phyloP scores from a whole-genome alignment of 345 rosid species.

The Rubroshorea leprosula region DNA sequence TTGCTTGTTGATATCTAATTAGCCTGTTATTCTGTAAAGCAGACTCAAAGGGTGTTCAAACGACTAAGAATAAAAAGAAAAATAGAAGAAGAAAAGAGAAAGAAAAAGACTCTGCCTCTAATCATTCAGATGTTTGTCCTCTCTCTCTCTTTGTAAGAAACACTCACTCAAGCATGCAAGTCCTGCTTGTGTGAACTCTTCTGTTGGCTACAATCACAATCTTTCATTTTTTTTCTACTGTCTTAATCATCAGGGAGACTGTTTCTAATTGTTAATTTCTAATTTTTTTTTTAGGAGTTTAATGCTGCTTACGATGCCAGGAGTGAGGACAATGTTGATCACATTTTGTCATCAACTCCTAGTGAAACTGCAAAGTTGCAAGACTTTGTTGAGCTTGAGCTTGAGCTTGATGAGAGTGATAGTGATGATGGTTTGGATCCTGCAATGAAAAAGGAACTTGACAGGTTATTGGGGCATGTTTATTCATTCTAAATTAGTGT shows the following conservation, averaged over 20 bases:
- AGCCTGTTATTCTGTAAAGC: conserved; percentile 8
- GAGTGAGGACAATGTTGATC: conserved; percentile 19
- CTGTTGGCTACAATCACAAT: background rate
- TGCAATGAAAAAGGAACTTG: conserved; percentile 49
- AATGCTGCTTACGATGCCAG: conserved; percentile 21
- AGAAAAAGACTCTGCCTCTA: conserved; percentile 31
- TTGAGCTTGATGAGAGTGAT: conserved; percentile 39
- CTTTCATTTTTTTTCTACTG: too few relatives aligned
- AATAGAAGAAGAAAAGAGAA: conserved; percentile 52
- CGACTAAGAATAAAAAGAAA: conserved; percentile 46
- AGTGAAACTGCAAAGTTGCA: conserved; percentile 30
- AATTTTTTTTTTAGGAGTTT: conserved; percentile 33
- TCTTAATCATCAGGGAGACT: too few relatives aligned
- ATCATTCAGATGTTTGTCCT: conserved; percentile 18
- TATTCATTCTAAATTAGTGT: too few relatives aligned
- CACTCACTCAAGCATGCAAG: too few relatives aligned
- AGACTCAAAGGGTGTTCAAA: conserved; percentile 45
- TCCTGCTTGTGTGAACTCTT: background rate
- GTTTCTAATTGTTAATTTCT: too few relatives aligned
- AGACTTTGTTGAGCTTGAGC: conserved; percentile 16
- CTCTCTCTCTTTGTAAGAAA: background rate
- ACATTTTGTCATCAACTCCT: conserved; percentile 16
- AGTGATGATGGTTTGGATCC: conserved; percentile 60
- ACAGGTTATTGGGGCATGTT: conserved; percentile 34
- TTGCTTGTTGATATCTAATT: background rate